These are phyloP conservation scores for Penicillium sp. DNA, from an alignment of 2,329 filamentous ascomycete species.

Conservation along the genomic window DNA sequence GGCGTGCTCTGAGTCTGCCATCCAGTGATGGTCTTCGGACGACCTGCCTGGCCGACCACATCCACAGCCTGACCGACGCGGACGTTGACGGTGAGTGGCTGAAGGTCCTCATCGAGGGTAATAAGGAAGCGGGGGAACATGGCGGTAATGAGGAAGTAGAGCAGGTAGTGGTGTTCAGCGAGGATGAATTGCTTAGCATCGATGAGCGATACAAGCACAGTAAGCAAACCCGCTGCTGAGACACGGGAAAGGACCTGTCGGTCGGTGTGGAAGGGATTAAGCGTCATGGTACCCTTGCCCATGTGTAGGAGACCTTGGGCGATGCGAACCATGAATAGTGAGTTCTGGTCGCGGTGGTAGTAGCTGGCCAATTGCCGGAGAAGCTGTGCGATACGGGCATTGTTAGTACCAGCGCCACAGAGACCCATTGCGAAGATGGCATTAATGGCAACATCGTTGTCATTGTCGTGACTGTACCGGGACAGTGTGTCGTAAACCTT, in stretches of 20 bases:
- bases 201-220: conserved; percentile 85
- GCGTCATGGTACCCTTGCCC: conserved; percentile 93
- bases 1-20: conserved; percentile 99
- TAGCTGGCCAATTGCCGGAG: conserved; percentile 92
- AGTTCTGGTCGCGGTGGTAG: conserved; percentile 92
- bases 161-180: conserved; percentile 73
- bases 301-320: conserved; percentile 95
- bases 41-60: conserved; percentile 90
- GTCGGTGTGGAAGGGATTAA: conserved; percentile 99
- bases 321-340: conserved; percentile 97
- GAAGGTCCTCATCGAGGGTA: conserved; percentile 86
- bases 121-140: conserved; percentile 96
- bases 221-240: conserved; percentile 75
- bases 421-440: conserved; percentile 99
- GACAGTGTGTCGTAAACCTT: conserved; percentile 98
- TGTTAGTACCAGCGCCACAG: conserved; percentile 92
- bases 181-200: conserved; percentile 81
- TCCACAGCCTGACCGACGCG: conserved; percentile 96
- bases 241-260: conserved; percentile 90
- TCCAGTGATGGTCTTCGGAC: conserved; percentile 96
- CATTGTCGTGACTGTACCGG: conserved; percentile 95
- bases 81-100: conserved; percentile 90
- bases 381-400: conserved; percentile 87
- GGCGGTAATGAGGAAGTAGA: conserved; percentile 92
- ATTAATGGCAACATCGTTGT: conserved; percentile 95